Evolutionary conservation across 176 grass and related monocot species (phyloP).

Genomic region (Carex myosuroides): DNA sequence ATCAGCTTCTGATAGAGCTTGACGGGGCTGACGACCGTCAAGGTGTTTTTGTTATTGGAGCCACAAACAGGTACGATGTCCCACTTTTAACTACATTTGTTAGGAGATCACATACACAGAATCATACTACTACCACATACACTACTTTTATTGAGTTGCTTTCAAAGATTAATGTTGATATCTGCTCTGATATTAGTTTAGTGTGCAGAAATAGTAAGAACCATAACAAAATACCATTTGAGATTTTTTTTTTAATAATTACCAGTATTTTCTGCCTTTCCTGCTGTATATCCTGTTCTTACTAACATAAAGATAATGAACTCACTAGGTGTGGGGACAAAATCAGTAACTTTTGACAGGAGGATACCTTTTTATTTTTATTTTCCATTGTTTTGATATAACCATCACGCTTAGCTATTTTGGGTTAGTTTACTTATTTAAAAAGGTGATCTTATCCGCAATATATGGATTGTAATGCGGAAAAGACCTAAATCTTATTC

Average conservation of each 20-base stretch:
- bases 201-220: not conserved
- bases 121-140: not conserved
- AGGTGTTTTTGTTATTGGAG: slow-evolving; percentile 85
- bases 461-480: not conserved
- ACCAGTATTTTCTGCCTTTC: not conserved
- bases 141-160: not conserved
- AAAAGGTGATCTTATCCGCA: not conserved
- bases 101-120: not conserved
- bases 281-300: not conserved
- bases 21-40: slow-evolving; percentile 72
- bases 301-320: not conserved
- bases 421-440: not conserved
- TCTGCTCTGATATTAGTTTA: not conserved
- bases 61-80: slow-evolving; percentile 68
- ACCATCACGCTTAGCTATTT: not conserved
- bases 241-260: not conserved
- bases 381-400: not conserved
- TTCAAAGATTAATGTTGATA: not conserved
- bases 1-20: slow-evolving; percentile 77
- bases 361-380: not conserved
- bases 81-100: not conserved
- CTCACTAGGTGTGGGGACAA: not conserved
- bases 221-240: not conserved
- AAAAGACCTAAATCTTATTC: not conserved
- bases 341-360: not conserved